Conservation (phyloP, 2,329 filamentous ascomycete species). For the Colletotrichum sansevieriae region DNA sequence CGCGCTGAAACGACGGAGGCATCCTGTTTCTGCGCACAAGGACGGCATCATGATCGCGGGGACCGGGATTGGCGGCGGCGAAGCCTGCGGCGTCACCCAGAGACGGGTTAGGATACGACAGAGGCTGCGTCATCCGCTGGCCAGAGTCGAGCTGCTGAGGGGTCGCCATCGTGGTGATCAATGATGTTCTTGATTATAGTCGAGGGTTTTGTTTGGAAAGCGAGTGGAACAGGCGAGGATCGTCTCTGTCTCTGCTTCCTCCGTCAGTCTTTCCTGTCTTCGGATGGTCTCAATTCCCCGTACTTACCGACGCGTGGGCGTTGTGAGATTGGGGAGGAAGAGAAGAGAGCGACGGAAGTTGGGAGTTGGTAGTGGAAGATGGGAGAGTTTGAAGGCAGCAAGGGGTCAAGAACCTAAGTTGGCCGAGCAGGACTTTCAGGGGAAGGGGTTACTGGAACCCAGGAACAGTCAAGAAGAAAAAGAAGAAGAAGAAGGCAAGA, state of each 20-base stretch:
- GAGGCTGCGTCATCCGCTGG: conserved; percentile 30
- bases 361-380: background rate
- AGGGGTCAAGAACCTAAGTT: background rate
- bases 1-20: background rate
- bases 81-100: conserved; percentile 44
- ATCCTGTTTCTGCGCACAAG: too few species aligned
- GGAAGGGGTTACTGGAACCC: too few species aligned
- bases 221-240: background rate
- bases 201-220: background rate
- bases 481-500: background rate
- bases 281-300: too few species aligned
- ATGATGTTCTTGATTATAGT: background rate
- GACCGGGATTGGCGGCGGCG: conserved; percentile 14
- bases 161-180: conserved; percentile 21
- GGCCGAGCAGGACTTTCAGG: background rate
- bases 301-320: too few species aligned
- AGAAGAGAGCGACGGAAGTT: background rate
- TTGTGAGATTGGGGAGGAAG: background rate
- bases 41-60: background rate
- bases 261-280: too few species aligned
- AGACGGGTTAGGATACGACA: conserved; percentile 46
- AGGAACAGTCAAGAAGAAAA: background rate
- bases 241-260: too few species aligned
- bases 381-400: background rate
- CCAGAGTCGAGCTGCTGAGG: conserved; percentile 3